Evolutionary conservation across 805 yeast species (phyloP), one percentile per base, ranked within the genome.

Genomic region (Soucietia sequanensis): DNA sequence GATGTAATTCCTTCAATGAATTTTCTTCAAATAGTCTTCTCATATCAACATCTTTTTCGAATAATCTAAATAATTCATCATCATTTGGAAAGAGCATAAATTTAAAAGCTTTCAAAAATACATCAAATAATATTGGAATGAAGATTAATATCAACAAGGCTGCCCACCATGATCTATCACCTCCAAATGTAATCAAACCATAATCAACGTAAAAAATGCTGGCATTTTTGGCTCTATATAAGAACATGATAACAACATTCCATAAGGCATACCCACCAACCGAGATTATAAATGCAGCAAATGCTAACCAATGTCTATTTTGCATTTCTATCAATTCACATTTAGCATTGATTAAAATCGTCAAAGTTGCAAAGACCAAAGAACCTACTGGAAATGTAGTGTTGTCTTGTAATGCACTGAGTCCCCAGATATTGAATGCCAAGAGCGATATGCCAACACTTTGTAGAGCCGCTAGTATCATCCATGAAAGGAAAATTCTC

Each of bases 131-230:
- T 10, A 85, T 45, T 2, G 91, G 84, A 34, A 86, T 65, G 0
- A 76, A 60, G 1, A 69, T 56, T 13, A 84, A 54, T 2, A 80
- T 70, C 20, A 87, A 51, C 22, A 85, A 61, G 0, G 87, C 59
- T 1, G 87, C 86, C 98, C 98, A 93, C 78, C 89, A 91, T 1
- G 85, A 72, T n/a, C 68, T 56, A 53, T 93, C 97, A 14, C 45
- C 60, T 15, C 98, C 98, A 64, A 87, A 88, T 33, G 78, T 78
- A 31, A 79, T 59, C 31, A 93, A 66, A 2, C 93, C 95, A 41
- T 75, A 70, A 6, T 70, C 66, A 2, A 85, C 96, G 55, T 76
- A 85, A 58, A 77, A 89, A 10, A 85, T 84, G 35, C 76, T 62
- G 22, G 71, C 69, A 34, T 52, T 75, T 52, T 62, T 75, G 46